A percentile compares a stretch with the other conserved stretches of the same genome.
Conservation (phyloP, 1,139 yeast genomes). For the Geotrichum phurueaensis region DNA sequence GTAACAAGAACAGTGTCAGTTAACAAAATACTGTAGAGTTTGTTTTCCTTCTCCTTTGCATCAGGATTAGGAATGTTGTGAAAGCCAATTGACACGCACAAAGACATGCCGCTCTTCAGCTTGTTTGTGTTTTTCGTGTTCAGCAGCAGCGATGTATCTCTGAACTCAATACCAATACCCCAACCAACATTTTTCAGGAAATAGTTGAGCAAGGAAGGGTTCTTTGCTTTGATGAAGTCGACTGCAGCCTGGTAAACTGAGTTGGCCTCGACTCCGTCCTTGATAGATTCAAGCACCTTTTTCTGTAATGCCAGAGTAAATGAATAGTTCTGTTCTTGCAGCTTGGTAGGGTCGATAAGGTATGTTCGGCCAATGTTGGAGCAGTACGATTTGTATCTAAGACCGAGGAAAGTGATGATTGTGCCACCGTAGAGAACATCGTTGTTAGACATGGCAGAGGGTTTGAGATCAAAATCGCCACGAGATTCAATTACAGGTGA, state of each 20-base stretch:
- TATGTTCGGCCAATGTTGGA: constrained; percentile 85
- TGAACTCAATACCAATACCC: constrained; percentile 83
- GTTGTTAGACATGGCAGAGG: constrained; percentile 73
- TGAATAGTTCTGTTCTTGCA: constrained; percentile 74
- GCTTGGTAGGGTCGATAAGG: constrained; percentile 80
- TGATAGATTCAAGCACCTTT: constrained; percentile 53
- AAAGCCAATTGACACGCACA: constrained; percentile 75
- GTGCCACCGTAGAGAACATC: constrained; percentile 69
- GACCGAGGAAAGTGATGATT: constrained; percentile 76
- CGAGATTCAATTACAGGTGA: constrained; percentile 90
- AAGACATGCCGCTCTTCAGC: constrained; percentile 66
- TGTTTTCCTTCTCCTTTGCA: constrained; percentile 44
- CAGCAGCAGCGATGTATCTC: constrained; percentile 71
- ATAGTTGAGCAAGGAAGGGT: constrained; percentile 57
- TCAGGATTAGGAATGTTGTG: constrained; percentile 44
- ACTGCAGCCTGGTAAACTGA: constrained; percentile 62
- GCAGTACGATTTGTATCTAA: constrained; percentile 84
- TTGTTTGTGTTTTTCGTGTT: constrained; percentile 67
- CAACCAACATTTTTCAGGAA: constrained; percentile 85
- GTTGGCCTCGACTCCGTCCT: constrained; percentile 61
- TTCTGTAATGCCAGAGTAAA: constrained; percentile 55
- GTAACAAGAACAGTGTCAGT: constrained; percentile 80
- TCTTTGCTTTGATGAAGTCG: constrained; percentile 47
- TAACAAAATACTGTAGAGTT: constrained; percentile 60
- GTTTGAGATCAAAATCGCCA: constrained; percentile 74